phyloP scores from a whole-genome alignment of 2,329 filamentous ascomycete genomes.

The Ophiognomonia clavigignenti-juglandacearum region DNA sequence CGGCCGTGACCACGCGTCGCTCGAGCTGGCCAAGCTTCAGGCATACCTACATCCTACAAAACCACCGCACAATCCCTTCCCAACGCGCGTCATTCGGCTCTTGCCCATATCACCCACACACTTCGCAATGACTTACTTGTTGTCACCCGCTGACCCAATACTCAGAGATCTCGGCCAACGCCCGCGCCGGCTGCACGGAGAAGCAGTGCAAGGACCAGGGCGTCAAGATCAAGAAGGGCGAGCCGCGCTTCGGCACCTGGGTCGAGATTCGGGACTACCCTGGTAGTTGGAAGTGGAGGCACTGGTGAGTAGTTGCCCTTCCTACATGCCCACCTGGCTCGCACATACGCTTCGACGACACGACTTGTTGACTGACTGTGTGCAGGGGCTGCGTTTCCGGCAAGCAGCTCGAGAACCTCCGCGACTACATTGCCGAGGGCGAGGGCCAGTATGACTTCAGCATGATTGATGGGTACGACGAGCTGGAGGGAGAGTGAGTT shows the following conservation, averaged over 20 bases:
- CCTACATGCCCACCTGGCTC: too few species aligned
- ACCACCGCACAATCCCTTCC: too few species aligned
- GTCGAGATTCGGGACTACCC: conserved; percentile 54
- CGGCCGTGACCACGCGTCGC: too few species aligned
- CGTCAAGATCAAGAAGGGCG: conserved; percentile 72
- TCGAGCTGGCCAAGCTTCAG: not conserved
- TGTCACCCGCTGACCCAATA: too few species aligned
- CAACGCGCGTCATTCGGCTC: too few species aligned
- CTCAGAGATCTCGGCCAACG: conserved; percentile 66
- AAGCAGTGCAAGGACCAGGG: conserved; percentile 64
- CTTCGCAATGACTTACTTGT: too few species aligned
- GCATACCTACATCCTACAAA: too few species aligned
- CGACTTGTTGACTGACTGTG: too few species aligned
- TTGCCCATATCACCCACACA: too few species aligned
- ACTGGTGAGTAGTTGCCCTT: conserved; percentile 62
- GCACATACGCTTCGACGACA: too few species aligned
- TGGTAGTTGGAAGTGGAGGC: conserved; percentile 70
- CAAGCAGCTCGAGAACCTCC: conserved; percentile 61
- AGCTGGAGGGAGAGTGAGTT: conserved; percentile 47
- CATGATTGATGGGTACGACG: conserved; percentile 75
- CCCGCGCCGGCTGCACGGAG: conserved; percentile 70
- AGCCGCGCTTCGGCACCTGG: conserved; percentile 72
- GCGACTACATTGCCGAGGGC: conserved; percentile 45
- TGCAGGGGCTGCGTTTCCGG: conserved; percentile 85
- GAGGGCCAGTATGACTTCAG: conserved; percentile 55